Percentiles rank a stretch among this genome's conserved stretches.
Evolutionary conservation across 2,329 filamentous ascomycete genomes (phyloP).

Genomic region (Fusarium chuoi): DNA sequence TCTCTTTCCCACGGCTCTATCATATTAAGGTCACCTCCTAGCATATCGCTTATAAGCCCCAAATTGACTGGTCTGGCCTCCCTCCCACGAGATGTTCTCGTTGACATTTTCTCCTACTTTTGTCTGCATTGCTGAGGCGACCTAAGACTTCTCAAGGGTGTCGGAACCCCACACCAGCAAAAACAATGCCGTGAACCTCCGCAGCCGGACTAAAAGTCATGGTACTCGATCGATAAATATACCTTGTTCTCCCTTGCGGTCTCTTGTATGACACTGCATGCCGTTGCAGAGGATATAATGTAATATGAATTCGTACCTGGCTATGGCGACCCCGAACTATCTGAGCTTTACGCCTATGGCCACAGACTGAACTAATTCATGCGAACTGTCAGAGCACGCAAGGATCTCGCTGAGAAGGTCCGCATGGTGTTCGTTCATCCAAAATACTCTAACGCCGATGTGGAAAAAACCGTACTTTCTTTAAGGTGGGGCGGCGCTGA

Average conservation of each 20-base stretch:
- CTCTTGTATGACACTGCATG: not conserved
- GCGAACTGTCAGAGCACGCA: not conserved
- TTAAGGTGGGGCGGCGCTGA: not conserved
- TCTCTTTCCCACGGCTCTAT: too few relatives aligned
- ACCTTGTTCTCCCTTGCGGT: not conserved
- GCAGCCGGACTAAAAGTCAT: not conserved
- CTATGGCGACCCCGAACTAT: not conserved
- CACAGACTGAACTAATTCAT: not conserved
- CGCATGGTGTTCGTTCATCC: not conserved
- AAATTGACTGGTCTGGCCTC: not conserved
- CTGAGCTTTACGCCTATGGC: not conserved
- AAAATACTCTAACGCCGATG: not conserved
- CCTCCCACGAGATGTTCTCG: not conserved
- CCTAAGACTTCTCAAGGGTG: not conserved
- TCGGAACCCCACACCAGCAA: not conserved
- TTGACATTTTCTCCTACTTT: not conserved
- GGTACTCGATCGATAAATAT: not conserved
- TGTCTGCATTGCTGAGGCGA: not conserved
- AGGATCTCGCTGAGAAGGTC: not conserved
- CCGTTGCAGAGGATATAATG: not conserved
- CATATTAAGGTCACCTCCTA: too few relatives aligned
- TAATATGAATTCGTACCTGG: not conserved
- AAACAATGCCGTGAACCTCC: not conserved
- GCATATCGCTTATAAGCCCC: too few relatives aligned
- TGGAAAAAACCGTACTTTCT: not conserved